Percentiles rank a stretch among this genome's conserved stretches.
phyloP scores from a whole-genome alignment of 257 asterid species.

The Ilex asprella region DNA sequence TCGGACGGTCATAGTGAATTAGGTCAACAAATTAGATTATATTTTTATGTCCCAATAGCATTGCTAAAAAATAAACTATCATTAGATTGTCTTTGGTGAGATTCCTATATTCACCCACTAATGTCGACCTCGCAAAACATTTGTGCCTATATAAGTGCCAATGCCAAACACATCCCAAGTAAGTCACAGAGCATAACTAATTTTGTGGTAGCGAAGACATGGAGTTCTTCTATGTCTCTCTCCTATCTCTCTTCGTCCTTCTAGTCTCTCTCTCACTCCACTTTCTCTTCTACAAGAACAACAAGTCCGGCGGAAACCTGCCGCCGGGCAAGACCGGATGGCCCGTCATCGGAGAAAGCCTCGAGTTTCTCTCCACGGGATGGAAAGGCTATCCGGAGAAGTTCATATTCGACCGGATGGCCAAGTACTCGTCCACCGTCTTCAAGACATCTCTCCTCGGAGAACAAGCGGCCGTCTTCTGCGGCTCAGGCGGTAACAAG shows the following conservation, averaged over 20 bases:
- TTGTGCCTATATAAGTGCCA: too few species aligned
- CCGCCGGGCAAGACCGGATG: constrained; percentile 31
- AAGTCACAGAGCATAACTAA: too few species aligned
- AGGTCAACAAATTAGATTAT: too few species aligned
- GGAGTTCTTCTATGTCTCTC: constrained; percentile 19
- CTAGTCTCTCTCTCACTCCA: constrained; percentile 10
- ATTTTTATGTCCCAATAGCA: too few species aligned
- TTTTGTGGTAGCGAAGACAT: neutral
- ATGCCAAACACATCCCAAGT: too few species aligned
- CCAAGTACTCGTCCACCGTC: constrained; percentile 17
- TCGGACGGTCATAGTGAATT: too few species aligned
- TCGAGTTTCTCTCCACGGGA: constrained; percentile 7
- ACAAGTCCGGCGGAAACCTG: neutral
- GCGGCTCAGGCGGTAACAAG: constrained; percentile 30
- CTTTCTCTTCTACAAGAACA: constrained; percentile 8
- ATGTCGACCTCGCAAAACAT: too few species aligned
- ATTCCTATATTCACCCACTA: too few species aligned
- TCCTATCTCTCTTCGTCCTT: constrained; percentile 10
- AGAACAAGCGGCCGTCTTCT: constrained; percentile 25
- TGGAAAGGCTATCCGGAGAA: constrained; percentile 30
- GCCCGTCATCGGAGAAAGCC: constrained; percentile 22
- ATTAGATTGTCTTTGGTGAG: too few species aligned
- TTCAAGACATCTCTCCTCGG: constrained; percentile 29
- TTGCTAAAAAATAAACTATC: too few species aligned
- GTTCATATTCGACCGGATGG: constrained; percentile 32